These are phyloP conservation scores for Cordyceps cicadae DNA, from an alignment of 2,329 filamentous ascomycete genomes.

Conservation along the genomic window DNA sequence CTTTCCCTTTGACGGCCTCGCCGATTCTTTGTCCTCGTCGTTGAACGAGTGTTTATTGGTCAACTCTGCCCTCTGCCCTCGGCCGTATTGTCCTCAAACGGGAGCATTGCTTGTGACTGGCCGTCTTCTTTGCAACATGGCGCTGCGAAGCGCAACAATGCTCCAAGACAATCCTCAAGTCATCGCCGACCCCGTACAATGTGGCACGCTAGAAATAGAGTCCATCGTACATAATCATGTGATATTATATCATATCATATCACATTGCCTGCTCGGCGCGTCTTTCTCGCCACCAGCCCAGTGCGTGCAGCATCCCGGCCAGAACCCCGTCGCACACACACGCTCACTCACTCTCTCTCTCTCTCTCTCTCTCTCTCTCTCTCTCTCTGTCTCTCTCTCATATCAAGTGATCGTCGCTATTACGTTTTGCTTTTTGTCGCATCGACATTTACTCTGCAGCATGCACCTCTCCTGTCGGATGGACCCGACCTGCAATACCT, in stretches of 20 bases:
- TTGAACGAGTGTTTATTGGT: background rate
- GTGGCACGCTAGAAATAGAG: background rate
- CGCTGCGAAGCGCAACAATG: too few relatives aligned
- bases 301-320: background rate
- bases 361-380: too few relatives aligned
- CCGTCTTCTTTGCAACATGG: background rate
- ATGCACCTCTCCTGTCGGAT: background rate
- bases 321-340: background rate
- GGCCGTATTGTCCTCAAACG: background rate
- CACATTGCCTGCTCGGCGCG: background rate
- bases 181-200: background rate
- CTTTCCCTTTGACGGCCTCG: too few relatives aligned
- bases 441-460: background rate
- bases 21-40: background rate
- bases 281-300: background rate
- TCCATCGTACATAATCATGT: background rate
- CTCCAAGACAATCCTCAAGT: background rate
- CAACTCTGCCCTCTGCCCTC: background rate
- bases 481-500: background rate
- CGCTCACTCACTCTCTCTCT: too few relatives aligned
- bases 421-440: constrained; percentile 1
- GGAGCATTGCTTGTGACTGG: background rate
- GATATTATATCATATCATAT: background rate
- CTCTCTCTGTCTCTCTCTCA: too few relatives aligned
- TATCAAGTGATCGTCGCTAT: constrained; percentile 4